phyloP scores from a whole-genome alignment of 1,284 basidiomycete genomes.

The Boletus semigastroideus region DNA sequence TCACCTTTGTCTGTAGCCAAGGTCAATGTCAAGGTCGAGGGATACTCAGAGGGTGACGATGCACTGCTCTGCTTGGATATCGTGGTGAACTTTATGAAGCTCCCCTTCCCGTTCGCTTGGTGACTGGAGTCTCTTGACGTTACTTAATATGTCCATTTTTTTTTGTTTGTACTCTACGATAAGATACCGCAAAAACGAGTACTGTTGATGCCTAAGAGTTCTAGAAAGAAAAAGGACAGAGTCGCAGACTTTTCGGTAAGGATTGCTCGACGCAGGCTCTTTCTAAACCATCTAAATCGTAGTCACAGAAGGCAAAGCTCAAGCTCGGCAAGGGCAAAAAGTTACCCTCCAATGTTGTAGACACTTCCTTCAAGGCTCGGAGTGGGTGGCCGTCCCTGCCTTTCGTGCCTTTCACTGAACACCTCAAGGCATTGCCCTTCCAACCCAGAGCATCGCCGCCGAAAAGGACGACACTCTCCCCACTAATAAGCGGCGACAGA shows the following conservation, averaged over 20 bases:
- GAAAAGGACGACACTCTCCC: constrained; percentile 57
- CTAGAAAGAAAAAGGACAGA: constrained; percentile 85
- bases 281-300: constrained; percentile 8
- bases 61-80: constrained; percentile 82
- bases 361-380: constrained; percentile 94
- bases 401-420: constrained; percentile 7
- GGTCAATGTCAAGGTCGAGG: constrained; percentile 74
- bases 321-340: constrained; percentile 97
- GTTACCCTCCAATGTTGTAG: constrained; percentile 79
- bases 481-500: constrained; percentile 75
- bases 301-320: constrained; percentile 84
- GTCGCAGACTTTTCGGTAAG: constrained; percentile 83
- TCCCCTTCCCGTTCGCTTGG: constrained; percentile 35
- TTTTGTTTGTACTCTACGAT: constrained; percentile 12
- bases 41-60: constrained; percentile 76
- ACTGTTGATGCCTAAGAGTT: constrained; percentile 76
- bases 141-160: background rate
- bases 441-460: constrained; percentile 72
- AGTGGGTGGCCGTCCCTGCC: constrained; percentile 48
- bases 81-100: constrained; percentile 68
- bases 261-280: background rate
- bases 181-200: background rate
- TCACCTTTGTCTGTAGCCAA: constrained; percentile 59
- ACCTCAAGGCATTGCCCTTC: constrained; percentile 84
- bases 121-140: constrained; percentile 18